A percentile compares a stretch with the other conserved stretches of the same genome.
These are phyloP conservation scores for Aspergillus sparsus DNA, from an alignment of 495 filamentous ascomycete genomes.

Conservation along the genomic window DNA sequence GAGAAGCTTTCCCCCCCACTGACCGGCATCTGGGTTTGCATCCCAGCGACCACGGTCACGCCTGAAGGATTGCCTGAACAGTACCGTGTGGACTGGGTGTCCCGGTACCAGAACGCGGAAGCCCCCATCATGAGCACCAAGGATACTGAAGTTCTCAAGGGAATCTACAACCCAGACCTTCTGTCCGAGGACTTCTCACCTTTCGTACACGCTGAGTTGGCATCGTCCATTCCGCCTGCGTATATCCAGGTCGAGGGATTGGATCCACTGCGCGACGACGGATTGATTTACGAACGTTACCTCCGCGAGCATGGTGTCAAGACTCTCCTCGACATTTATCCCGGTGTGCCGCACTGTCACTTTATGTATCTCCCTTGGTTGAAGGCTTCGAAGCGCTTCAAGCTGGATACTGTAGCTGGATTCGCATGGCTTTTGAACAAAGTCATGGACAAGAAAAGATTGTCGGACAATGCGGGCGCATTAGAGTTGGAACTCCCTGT, in stretches of 20 bases:
- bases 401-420: too few species aligned
- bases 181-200: slow-evolving; percentile 10
- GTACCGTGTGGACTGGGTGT: slow-evolving; percentile 10
- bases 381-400: too few species aligned
- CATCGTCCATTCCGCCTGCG: slow-evolving; percentile 13
- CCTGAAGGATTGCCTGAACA: slow-evolving; percentile 10
- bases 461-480: too few species aligned
- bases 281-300: slow-evolving; percentile 40
- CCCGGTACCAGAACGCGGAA: slow-evolving; percentile 8
- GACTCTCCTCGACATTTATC: slow-evolving; percentile 40
- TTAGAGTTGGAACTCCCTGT: too few species aligned
- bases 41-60: neutral
- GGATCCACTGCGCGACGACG: slow-evolving; percentile 45
- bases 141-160: neutral
- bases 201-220: slow-evolving; percentile 1
- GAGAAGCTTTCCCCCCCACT: slow-evolving; percentile 8
- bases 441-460: too few species aligned
- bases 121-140: neutral
- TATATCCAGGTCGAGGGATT: slow-evolving; percentile 41
- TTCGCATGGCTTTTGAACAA: too few species aligned
- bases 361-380: neutral
- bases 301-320: slow-evolving; percentile 35
- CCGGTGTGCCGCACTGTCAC: slow-evolving; percentile 17
- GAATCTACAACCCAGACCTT: neutral
- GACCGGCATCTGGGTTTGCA: slow-evolving; percentile 12